These are phyloP conservation scores for Camellia lanceoleosa DNA, from an alignment of 148 eudicot species.

Conservation along the genomic window DNA sequence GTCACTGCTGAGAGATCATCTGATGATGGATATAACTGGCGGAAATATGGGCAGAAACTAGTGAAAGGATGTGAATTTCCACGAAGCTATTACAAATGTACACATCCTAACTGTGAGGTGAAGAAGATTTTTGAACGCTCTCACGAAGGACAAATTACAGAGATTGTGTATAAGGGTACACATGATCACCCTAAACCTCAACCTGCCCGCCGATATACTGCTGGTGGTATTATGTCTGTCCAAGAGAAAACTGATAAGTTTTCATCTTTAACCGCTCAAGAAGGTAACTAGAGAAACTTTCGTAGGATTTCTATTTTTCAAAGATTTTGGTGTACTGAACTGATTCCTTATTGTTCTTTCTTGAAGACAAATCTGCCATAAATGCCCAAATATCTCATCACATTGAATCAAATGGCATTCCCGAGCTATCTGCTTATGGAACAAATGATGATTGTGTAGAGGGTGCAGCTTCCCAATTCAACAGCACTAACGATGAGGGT, in stretches of 20 bases:
- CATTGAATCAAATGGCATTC: conserved; percentile 46
- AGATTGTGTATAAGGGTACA: conserved; percentile 84
- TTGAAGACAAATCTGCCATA: conserved; percentile 42
- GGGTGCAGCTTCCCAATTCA: conserved; percentile 42
- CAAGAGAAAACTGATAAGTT: conserved; percentile 62
- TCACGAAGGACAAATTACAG: conserved; percentile 79
- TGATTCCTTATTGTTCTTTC: not conserved
- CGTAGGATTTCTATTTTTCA: not conserved
- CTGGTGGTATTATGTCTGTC: conserved; percentile 69
- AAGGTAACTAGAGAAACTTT: conserved; percentile 45
- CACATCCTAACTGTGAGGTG: conserved; percentile 94
- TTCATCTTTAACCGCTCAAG: conserved; percentile 46
- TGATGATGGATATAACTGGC: conserved; percentile 96
- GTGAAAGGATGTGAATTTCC: conserved; percentile 97
- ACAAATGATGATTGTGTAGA: conserved; percentile 51
- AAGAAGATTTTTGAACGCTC: conserved; percentile 91
- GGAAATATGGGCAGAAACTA: conserved; percentile 95
- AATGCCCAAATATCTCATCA: conserved; percentile 39
- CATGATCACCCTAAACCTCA: conserved; percentile 98
- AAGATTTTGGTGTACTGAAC: conserved; percentile 15
- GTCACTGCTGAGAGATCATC: conserved; percentile 63
- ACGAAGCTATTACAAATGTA: conserved; percentile 94
- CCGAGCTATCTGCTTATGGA: conserved; percentile 54
- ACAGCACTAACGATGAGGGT: conserved; percentile 48
- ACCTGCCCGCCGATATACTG: conserved; percentile 70